phyloP scores from a whole-genome alignment of 2,329 filamentous ascomycete genomes.

The Huntiella moniliformis region DNA sequence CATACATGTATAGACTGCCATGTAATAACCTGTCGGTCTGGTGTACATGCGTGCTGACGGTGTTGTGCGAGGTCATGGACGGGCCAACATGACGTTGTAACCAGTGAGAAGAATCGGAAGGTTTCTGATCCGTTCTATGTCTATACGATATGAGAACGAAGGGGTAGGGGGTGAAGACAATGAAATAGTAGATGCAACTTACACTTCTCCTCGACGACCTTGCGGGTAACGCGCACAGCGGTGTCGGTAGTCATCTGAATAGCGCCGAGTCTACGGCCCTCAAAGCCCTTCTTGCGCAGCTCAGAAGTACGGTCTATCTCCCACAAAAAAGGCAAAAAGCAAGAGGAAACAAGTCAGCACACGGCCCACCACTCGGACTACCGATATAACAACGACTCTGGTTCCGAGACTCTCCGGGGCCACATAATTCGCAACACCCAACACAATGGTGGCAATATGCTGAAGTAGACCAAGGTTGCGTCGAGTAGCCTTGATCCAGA shows the following conservation, averaged over 20 bases:
- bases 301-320: slow-evolving; percentile 77
- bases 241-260: slow-evolving; percentile 98
- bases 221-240: slow-evolving; percentile 78
- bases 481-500: no score
- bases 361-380: no score
- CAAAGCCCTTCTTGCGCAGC: slow-evolving; percentile 79
- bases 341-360: background rate
- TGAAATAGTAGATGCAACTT: slow-evolving; percentile 10
- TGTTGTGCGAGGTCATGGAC: no score
- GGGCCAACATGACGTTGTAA: no score
- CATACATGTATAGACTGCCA: no score
- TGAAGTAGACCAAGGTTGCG: no score
- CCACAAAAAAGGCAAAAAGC: background rate
- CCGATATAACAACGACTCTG: no score
- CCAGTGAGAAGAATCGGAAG: background rate
- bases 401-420: no score
- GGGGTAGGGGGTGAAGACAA: background rate
- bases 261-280: slow-evolving; percentile 69
- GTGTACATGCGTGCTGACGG: no score
- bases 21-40: no score
- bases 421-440: no score
- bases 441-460: no score
- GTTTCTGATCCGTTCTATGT: background rate
- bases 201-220: slow-evolving; percentile 75
- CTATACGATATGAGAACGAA: background rate